These are phyloP conservation scores for Hypoxylon sp. DNA, from an alignment of 2,329 filamentous ascomycete genomes.

Conservation along the genomic window DNA sequence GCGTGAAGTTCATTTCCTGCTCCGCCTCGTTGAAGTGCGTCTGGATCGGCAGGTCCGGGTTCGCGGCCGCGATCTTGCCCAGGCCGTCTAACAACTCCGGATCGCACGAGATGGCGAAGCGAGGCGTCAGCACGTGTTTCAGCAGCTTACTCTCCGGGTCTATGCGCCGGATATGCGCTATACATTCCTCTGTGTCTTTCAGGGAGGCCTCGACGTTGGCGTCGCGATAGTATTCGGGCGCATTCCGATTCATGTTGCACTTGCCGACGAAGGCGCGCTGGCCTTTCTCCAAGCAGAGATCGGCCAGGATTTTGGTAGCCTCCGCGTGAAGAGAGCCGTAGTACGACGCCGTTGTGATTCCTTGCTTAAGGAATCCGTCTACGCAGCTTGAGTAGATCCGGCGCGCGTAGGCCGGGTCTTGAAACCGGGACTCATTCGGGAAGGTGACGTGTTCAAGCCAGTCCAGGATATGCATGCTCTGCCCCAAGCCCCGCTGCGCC, in stretches of 20 bases:
- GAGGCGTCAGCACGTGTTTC: constrained; percentile 66
- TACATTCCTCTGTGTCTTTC: constrained; percentile 61
- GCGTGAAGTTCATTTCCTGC: constrained; percentile 69
- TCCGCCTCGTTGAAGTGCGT: constrained; percentile 76
- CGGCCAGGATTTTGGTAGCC: constrained; percentile 68
- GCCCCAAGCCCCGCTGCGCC: constrained; percentile 62
- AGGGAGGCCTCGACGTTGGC: constrained; percentile 60
- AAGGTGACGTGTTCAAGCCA: constrained; percentile 76
- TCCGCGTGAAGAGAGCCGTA: constrained; percentile 68
- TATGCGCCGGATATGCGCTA: constrained; percentile 60
- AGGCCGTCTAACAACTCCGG: constrained; percentile 66
- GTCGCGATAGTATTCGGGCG: constrained; percentile 67
- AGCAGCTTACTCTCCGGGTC: constrained; percentile 61
- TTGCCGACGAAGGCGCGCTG: constrained; percentile 73
- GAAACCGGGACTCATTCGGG: constrained; percentile 71
- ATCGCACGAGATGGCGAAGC: constrained; percentile 72
- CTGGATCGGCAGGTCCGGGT: constrained; percentile 68
- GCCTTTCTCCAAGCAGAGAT: constrained; percentile 64
- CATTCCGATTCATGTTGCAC: constrained; percentile 71
- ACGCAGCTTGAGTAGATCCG: constrained; percentile 66
- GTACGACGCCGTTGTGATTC: constrained; percentile 72
- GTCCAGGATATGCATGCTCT: constrained; percentile 67
- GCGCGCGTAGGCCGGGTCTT: constrained; percentile 64
- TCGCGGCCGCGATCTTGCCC: constrained; percentile 62
- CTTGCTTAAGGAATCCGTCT: constrained; percentile 69